Conservation (phyloP, 2,329 filamentous ascomycete species). For the Aspergillus sp. region DNA sequence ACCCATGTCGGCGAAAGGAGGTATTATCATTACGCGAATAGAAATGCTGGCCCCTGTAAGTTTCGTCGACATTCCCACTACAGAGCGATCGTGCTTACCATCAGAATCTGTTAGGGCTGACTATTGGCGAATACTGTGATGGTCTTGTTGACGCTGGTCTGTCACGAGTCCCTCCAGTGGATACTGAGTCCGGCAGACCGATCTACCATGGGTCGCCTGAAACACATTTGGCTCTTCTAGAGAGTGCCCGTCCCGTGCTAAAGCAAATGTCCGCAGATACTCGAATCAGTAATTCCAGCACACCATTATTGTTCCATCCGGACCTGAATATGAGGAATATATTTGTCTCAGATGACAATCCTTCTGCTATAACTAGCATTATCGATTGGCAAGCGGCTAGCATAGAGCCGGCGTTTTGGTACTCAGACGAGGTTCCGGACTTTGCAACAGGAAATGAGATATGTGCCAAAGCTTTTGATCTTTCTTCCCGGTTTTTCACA, state of each 20-base stretch:
- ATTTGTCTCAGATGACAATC: conserved; percentile 42
- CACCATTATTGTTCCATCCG: conserved; percentile 38
- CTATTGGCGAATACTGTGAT: conserved; percentile 33
- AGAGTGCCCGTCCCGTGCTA: conserved; percentile 28
- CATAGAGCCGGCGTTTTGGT: conserved; percentile 43
- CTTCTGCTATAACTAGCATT: conserved; percentile 38
- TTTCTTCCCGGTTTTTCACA: conserved; percentile 29
- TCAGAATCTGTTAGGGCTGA: conserved; percentile 28
- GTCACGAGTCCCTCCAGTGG: conserved; percentile 33
- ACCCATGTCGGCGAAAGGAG: conserved; percentile 18
- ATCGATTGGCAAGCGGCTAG: conserved; percentile 46
- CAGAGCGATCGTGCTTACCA: conserved; percentile 14
- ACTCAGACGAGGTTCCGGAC: conserved; percentile 40
- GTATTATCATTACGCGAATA: conserved; percentile 32
- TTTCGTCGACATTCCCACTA: background rate
- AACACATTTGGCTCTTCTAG: conserved; percentile 34
- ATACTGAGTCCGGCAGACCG: conserved; percentile 19
- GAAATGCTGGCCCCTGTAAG: conserved; percentile 44
- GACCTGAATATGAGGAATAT: conserved; percentile 46
- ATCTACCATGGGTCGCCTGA: conserved; percentile 38
- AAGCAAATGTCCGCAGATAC: conserved; percentile 28
- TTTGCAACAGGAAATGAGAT: conserved; percentile 36
- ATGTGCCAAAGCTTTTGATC: conserved; percentile 35
- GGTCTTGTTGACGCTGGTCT: conserved; percentile 42
- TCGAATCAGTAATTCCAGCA: conserved; percentile 27